Conservation (phyloP, 2,329 filamentous ascomycete species). For the Chrysosporium keratinophilum region DNA sequence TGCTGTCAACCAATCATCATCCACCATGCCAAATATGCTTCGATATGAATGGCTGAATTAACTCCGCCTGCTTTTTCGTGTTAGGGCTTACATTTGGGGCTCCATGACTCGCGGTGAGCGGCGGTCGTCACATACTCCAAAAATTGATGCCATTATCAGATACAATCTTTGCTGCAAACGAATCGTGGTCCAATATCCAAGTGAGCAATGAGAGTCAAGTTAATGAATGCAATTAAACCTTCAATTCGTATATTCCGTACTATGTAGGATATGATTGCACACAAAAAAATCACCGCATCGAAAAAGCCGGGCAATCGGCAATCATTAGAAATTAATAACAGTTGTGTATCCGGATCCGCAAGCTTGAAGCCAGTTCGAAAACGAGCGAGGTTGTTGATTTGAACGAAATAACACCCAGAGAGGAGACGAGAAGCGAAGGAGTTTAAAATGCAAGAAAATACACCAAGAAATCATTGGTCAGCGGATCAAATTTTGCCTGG, state of each 20-base stretch:
- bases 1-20: too few species aligned
- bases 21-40: too few species aligned
- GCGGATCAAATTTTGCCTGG: neutral
- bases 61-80: too few species aligned
- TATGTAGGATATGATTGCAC: constrained; percentile 7
- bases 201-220: too few species aligned
- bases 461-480: too few species aligned
- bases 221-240: constrained; percentile 4
- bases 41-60: too few species aligned
- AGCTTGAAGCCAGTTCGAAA: constrained; percentile 1
- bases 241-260: neutral
- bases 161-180: too few species aligned
- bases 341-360: neutral
- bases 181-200: too few species aligned
- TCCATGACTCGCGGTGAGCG: too few species aligned
- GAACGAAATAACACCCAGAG: neutral
- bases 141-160: too few species aligned
- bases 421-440: neutral
- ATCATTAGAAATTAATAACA: constrained; percentile 5
- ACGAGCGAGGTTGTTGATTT: neutral
- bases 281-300: neutral
- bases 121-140: too few species aligned
- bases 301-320: neutral
- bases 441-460: neutral
- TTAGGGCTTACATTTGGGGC: too few species aligned